Evolutionary conservation across 2,329 filamentous ascomycete genomes (phyloP).

Genomic region (Fusarium globosum): DNA sequence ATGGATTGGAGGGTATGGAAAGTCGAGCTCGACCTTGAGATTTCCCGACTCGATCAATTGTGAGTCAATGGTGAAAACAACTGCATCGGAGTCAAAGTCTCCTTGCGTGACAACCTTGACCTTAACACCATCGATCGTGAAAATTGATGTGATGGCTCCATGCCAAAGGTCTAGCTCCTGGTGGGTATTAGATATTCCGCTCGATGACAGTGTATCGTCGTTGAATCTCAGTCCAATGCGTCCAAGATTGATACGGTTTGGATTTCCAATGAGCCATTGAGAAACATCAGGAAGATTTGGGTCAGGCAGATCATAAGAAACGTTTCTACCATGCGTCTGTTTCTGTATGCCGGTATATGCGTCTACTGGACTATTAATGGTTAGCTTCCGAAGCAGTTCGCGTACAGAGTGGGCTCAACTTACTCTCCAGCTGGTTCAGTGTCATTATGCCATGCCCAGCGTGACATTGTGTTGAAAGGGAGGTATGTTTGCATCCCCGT

Average conservation of each 20-base stretch:
- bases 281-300: constrained; percentile 52
- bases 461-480: constrained; percentile 59
- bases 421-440: constrained; percentile 53
- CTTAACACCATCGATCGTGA: constrained; percentile 45
- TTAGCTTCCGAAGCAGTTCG: not conserved
- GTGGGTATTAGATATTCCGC: constrained; percentile 42
- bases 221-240: constrained; percentile 55
- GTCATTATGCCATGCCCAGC: constrained; percentile 63
- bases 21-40: constrained; percentile 55
- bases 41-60: constrained; percentile 48
- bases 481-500: constrained; percentile 59
- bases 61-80: constrained; percentile 52
- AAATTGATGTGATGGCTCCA: constrained; percentile 51
- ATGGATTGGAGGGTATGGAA: constrained; percentile 56
- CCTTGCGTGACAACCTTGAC: constrained; percentile 52
- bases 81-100: constrained; percentile 54
- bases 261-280: constrained; percentile 65
- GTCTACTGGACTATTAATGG: not conserved
- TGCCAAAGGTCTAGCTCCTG: constrained; percentile 45
- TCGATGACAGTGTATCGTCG: constrained; percentile 44
- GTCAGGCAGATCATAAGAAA: constrained; percentile 54
- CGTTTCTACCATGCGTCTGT: constrained; percentile 51
- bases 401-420: accelerated
- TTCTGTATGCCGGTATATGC: constrained; percentile 50
- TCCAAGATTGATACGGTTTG: constrained; percentile 57